Conservation (phyloP, 129 eudicot genomes). For the Smallanthus sonchifolius region DNA sequence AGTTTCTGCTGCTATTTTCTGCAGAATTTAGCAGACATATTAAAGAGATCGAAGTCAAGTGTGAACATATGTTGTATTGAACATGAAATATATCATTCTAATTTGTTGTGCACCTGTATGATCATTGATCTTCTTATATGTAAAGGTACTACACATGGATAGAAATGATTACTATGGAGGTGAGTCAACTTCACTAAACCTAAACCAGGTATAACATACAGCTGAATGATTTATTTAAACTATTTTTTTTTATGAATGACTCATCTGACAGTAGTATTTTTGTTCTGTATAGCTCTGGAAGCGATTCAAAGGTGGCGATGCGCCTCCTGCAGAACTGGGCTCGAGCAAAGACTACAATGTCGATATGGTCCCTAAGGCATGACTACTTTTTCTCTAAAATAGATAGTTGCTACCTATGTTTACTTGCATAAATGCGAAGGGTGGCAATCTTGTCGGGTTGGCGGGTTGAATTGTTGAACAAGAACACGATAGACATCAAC, state of each 20-base stretch:
- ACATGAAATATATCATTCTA: background rate
- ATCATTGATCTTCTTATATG: background rate
- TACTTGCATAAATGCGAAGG: background rate
- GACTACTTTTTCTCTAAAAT: background rate
- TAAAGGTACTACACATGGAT: background rate
- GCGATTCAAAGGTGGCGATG: conserved; percentile 48
- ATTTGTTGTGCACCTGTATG: background rate
- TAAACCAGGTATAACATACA: conserved; percentile 27
- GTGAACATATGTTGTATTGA: background rate
- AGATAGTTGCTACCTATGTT: background rate
- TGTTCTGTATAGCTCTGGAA: conserved; percentile 51
- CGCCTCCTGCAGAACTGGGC: conserved; percentile 57
- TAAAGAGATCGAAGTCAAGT: background rate
- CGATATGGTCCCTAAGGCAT: conserved; percentile 75
- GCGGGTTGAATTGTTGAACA: background rate
- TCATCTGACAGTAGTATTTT: background rate
- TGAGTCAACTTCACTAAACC: background rate
- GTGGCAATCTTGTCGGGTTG: background rate
- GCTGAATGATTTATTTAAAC: background rate
- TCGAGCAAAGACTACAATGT: conserved; percentile 62
- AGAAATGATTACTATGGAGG: background rate
- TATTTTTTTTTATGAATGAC: background rate
- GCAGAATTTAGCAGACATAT: background rate
- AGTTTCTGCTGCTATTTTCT: background rate
- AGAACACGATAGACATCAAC: background rate